Conservation (phyloP, 331 rosid species). For the Malus hybrid region DNA sequence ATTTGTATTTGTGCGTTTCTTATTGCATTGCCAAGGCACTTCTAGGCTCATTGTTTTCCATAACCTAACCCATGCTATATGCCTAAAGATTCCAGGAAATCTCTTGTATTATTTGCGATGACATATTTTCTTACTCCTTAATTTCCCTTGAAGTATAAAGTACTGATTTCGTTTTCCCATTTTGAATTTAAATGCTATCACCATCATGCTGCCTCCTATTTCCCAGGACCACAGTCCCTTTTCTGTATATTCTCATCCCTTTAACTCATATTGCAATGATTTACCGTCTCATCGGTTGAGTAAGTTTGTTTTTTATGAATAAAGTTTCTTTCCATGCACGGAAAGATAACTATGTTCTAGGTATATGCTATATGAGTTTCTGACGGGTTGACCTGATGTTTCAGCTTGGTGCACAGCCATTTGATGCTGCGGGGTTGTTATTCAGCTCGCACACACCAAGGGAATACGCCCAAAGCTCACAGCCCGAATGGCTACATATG, state of each 20-base stretch:
- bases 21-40: background rate
- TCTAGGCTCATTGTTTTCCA: background rate
- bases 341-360: background rate
- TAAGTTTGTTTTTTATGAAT: background rate
- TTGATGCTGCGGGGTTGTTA: conserved; percentile 62
- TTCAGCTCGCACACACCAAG: conserved; percentile 59
- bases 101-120: background rate
- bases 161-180: background rate
- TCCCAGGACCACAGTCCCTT: background rate
- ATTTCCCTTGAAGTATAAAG: background rate
- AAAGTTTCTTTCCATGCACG: background rate
- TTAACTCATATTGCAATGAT: background rate
- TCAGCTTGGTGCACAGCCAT: conserved; percentile 52
- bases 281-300: background rate
- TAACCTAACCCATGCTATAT: background rate
- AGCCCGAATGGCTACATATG: conserved; percentile 86
- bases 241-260: background rate
- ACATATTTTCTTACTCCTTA: background rate
- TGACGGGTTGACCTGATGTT: conserved; percentile 24
- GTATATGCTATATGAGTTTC: background rate
- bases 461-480: conserved; percentile 58
- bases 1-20: background rate
- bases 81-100: background rate
- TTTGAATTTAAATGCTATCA: background rate
- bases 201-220: background rate